Evolutionary conservation across 352 stramenopile genomes (phyloP), one percentile per base, ranked within the genome.

Genomic region (Pythium chondricola): DNA sequence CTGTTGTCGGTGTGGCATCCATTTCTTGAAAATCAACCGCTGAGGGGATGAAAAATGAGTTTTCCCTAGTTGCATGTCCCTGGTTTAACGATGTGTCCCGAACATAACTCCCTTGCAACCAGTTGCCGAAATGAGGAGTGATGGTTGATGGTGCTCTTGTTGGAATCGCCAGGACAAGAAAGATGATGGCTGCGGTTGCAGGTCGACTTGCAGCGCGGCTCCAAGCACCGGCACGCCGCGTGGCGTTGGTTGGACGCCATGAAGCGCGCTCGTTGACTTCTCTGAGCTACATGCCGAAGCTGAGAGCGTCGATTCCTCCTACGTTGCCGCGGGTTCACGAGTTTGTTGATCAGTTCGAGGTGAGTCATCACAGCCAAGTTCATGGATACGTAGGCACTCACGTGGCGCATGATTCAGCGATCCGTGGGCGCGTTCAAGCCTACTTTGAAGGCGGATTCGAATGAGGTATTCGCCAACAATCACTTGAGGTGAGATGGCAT

Each of bases 381-480:
- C 8, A 13, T 33, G 7, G 29, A 33, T 13, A 33, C 7, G 8
- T 13, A 33, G 29, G 7, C 13, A 13, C 8, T 8, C 29, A 13
- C 13, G 29, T 8, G 8, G 29, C 29, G 29, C 13, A 13, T 33
- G 33, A 8, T 35, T 27, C 32, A 85, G 74, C 56, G 61, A 21
- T 56, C 66, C n/a, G 65, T 72, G 43, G 36, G 60, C 24, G 58
- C 56, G 11, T 85, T 85, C 47, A 29, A 43, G 27, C 71, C 74
- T n/a, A 74, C 68, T 42, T 21, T 50, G 6, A 61, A 43, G 16
- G 59, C 65, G n/a, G 54, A 69, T 36, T 65, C 64, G 14, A 76
- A 83, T 35, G 74, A 84, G 24, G 71, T 88, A 13, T 88, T 88
- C 29, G 70, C 74, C 16, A 88, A 86, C 58, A 88, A 88, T 52